Percentiles rank a stretch among this genome's conserved stretches.
Conservation (phyloP, 352 stramenopile genomes). For the Albugo laibachii region DNA sequence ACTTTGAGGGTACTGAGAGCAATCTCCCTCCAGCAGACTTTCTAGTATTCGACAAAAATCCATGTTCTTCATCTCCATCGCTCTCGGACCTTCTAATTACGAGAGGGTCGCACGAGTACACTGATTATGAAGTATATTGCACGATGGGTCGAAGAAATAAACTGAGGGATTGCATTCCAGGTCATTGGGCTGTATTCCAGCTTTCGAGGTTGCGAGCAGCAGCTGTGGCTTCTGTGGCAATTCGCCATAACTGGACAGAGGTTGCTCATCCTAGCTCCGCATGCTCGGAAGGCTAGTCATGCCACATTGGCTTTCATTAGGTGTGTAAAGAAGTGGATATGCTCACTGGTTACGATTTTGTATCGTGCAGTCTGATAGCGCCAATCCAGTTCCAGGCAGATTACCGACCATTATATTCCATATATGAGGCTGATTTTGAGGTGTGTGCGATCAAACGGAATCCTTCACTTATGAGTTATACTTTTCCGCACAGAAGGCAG, state of each 20-base stretch:
- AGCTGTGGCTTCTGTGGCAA: conserved; percentile 71
- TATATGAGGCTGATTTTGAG: conserved; percentile 76
- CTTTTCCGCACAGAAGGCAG: no score
- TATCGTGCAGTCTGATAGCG: conserved; percentile 38
- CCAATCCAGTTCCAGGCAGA: conserved; percentile 64
- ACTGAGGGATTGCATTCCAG: not conserved
- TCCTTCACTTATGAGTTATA: no score
- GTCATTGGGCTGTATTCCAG: conserved; percentile 58
- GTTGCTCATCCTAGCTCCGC: conserved; percentile 53
- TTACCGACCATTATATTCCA: conserved; percentile 67
- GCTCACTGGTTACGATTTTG: not conserved
- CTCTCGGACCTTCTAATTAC: conserved; percentile 55
- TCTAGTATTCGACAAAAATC: no score
- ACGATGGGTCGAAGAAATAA: conserved; percentile 1
- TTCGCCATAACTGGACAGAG: conserved; percentile 68
- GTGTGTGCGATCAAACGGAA: conserved; percentile 9
- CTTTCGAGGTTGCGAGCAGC: conserved; percentile 51
- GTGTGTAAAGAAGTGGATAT: conserved; percentile 8
- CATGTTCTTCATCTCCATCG: conserved; percentile 22
- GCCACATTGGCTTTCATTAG: conserved; percentile 60
- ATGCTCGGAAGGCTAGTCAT: conserved; percentile 62
- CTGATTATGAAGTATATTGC: conserved; percentile 36
- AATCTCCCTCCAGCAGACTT: no score
- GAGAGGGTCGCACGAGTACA: conserved; percentile 22
- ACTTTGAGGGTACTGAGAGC: no score